A percentile compares a stretch with the other conserved stretches of the same genome.
Conservation (phyloP, 495 filamentous ascomycete genomes). For the Echria macrotheca region DNA sequence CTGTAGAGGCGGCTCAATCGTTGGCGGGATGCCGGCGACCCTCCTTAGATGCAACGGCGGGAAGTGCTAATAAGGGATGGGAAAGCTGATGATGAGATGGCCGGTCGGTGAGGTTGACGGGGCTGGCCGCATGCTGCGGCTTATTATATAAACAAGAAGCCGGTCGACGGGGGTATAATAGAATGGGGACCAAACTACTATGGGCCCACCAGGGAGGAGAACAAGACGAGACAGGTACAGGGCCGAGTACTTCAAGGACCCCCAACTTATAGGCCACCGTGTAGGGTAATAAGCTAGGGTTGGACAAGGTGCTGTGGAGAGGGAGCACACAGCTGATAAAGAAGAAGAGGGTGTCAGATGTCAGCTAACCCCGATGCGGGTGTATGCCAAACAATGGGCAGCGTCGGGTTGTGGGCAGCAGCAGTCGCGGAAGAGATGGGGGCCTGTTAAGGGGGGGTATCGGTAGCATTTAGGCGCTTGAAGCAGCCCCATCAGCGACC, state of each 20-base stretch:
- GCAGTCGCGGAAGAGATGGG: too few relatives aligned
- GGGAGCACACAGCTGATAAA: too few relatives aligned
- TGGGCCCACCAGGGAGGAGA: constrained; percentile 11
- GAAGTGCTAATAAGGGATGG: constrained; percentile 8
- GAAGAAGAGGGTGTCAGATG: neutral
- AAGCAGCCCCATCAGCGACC: constrained; percentile 24
- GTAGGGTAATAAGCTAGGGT: too few relatives aligned
- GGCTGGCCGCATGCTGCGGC: constrained; percentile 11
- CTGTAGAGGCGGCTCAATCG: constrained; percentile 4
- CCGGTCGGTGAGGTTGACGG: constrained; percentile 9
- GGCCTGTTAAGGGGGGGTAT: constrained; percentile 17
- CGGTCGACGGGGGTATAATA: constrained; percentile 17
- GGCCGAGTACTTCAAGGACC: constrained; percentile 8
- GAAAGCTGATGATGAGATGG: constrained; percentile 8
- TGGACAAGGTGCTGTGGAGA: too few relatives aligned
- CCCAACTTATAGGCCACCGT: neutral
- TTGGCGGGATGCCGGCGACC: constrained; percentile 7
- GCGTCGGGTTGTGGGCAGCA: neutral
- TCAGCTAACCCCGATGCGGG: neutral
- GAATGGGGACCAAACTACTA: constrained; percentile 1
- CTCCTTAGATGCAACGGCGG: constrained; percentile 18
- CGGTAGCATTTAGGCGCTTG: constrained; percentile 26
- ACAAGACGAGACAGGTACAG: constrained; percentile 11
- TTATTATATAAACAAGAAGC: constrained; percentile 20
- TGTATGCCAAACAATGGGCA: constrained; percentile 2